Percentiles rank a stretch among this genome's conserved stretches.
phyloP scores from a whole-genome alignment of 2,329 filamentous ascomycete genomes.

The Bretziella fagacearum region DNA sequence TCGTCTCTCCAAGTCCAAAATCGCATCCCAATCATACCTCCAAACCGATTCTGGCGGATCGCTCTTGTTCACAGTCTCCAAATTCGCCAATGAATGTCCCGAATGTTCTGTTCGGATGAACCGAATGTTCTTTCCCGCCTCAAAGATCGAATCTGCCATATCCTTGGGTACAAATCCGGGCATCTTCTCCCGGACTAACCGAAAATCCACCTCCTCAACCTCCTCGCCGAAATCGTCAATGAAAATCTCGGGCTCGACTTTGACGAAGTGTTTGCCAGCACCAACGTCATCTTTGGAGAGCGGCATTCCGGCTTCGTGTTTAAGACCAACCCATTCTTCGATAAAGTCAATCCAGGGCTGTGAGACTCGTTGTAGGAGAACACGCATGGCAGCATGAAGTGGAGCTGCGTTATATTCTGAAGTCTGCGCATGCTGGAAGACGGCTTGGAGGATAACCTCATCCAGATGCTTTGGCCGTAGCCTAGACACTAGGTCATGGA shows the following conservation, averaged over 20 bases:
- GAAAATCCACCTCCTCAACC: constrained; percentile 40
- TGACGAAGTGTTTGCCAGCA: constrained; percentile 41
- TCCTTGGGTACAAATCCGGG: constrained; percentile 56
- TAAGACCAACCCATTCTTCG: constrained; percentile 60
- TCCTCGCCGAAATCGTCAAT: constrained; percentile 43
- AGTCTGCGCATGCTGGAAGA: constrained; percentile 45
- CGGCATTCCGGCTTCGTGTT: constrained; percentile 37
- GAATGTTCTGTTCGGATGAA: constrained; percentile 56
- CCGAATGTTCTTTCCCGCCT: constrained; percentile 59
- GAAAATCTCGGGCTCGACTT: constrained; percentile 35
- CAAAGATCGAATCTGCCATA: constrained; percentile 55
- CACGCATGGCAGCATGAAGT: constrained; percentile 46
- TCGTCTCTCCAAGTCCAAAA: constrained; percentile 44
- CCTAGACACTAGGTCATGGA: constrained; percentile 33
- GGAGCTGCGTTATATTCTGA: constrained; percentile 46
- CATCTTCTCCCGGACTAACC: constrained; percentile 47
- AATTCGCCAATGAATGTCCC: constrained; percentile 46
- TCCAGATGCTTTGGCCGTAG: constrained; percentile 33
- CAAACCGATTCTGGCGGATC: constrained; percentile 44
- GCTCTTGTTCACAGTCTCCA: constrained; percentile 29
- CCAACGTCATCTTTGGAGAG: constrained; percentile 31
- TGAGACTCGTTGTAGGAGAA: constrained; percentile 46
- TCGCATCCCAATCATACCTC: constrained; percentile 55
- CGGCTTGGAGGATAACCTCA: constrained; percentile 41
- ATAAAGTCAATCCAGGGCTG: constrained; percentile 50